phyloP scores from a whole-genome alignment of 768 basidiomycete species.

The Fibroporia radiculosa region DNA sequence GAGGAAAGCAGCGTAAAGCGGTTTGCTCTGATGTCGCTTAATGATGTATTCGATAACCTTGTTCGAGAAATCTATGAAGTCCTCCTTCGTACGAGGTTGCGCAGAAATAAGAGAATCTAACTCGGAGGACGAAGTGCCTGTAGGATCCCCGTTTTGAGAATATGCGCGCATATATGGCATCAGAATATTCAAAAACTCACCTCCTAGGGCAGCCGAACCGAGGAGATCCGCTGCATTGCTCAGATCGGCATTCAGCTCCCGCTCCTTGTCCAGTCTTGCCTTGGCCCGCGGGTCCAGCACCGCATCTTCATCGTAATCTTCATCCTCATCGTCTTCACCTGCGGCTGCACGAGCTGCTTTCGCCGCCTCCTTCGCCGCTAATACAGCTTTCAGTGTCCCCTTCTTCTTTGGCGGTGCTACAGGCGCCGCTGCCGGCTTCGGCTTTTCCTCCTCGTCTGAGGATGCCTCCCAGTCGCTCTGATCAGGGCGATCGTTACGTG shows the following conservation, averaged over 20 bases:
- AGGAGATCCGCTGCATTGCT: slow-evolving; percentile 77
- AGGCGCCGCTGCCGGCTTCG: slow-evolving; percentile 33
- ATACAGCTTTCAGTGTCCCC: slow-evolving; percentile 82
- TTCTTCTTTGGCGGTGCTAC: slow-evolving; percentile 83
- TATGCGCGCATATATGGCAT: neutral
- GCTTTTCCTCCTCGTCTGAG: slow-evolving; percentile 57
- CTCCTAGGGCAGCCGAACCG: slow-evolving; percentile 60
- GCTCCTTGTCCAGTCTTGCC: slow-evolving; percentile 67
- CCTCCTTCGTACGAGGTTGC: slow-evolving; percentile 84
- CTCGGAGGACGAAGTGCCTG: slow-evolving; percentile 63
- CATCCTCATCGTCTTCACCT: slow-evolving; percentile 38
- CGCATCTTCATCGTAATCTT: slow-evolving; percentile 55
- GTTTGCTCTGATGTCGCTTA: slow-evolving; percentile 74
- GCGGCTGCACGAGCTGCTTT: slow-evolving; percentile 45
- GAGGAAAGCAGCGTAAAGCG: slow-evolving; percentile 75
- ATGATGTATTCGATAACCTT: slow-evolving; percentile 69
- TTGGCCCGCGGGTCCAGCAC: slow-evolving; percentile 75
- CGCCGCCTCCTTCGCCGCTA: slow-evolving; percentile 85
- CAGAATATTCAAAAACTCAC: slow-evolving; percentile 29
- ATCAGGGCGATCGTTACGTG: slow-evolving; percentile 1
- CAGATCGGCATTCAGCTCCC: slow-evolving; percentile 82
- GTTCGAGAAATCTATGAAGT: slow-evolving; percentile 69
- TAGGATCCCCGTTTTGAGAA: neutral
- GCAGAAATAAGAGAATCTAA: slow-evolving; percentile 67
- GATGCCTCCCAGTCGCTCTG: slow-evolving; percentile 96